Evolutionary conservation across 805 yeast genomes (phyloP).

Genomic region (Saccharomycopsis synnaedendra): DNA sequence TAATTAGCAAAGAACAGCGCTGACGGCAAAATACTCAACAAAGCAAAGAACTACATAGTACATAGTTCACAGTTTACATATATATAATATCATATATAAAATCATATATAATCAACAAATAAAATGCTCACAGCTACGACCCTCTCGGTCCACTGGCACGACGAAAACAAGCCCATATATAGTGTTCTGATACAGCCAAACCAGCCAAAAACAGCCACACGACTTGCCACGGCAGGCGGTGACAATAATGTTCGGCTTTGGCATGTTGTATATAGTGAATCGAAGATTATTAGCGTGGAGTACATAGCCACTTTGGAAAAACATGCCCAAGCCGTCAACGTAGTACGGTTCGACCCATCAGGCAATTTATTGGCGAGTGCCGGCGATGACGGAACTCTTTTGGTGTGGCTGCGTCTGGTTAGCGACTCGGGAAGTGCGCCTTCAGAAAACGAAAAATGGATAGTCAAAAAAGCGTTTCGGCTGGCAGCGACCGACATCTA

Average conservation of each 20-base stretch:
- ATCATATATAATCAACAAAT: background rate
- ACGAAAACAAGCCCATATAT: conserved; percentile 65
- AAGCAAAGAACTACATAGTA: too few relatives aligned
- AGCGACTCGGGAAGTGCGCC: conserved; percentile 18
- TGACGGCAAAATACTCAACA: too few relatives aligned
- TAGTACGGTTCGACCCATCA: conserved; percentile 62
- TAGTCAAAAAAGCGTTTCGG: conserved; percentile 44
- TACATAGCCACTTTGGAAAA: conserved; percentile 73
- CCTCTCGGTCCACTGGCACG: conserved; percentile 61
- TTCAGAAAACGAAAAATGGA: conserved; percentile 64
- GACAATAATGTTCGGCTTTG: conserved; percentile 71
- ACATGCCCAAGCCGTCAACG: conserved; percentile 93
- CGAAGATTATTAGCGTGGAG: conserved; percentile 39
- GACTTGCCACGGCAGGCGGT: conserved; percentile 81
- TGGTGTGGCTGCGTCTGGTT: conserved; percentile 64
- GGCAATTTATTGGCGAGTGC: conserved; percentile 78
- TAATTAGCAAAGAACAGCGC: too few relatives aligned
- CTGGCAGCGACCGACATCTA: conserved; percentile 68
- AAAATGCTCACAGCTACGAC: conserved; percentile 32
- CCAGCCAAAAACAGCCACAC: conserved; percentile 10
- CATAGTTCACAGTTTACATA: background rate
- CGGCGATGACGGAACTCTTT: conserved; percentile 87
- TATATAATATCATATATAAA: background rate
- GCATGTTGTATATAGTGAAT: conserved; percentile 20
- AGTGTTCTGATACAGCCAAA: conserved; percentile 51